Evolutionary conservation across 805 yeast genomes (phyloP), one percentile per base, ranked within the genome.

Genomic region (Ogataea minuta): DNA sequence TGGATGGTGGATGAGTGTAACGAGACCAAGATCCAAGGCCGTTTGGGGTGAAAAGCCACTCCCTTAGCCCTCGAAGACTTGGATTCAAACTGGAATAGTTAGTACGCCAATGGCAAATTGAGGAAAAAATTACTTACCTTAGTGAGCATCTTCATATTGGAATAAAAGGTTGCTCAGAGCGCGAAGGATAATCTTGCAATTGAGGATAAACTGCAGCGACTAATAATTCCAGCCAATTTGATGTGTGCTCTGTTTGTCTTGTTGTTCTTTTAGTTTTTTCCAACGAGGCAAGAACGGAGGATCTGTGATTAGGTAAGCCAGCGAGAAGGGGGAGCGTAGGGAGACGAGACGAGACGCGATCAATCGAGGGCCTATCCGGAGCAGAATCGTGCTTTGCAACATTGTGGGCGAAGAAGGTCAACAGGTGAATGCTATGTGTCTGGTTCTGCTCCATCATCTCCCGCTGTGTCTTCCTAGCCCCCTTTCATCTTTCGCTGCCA

Each of bases 1-100:
- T 95, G 99, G 62, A 93, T 91, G n/a, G 96, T 89, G n/a, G 96
- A 88, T 19, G 96, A 86, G 64, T 91, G 93, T 45, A 95, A 74
- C 6, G 98, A 89, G 23, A 90, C 98, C 54, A 93, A 73, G 44
- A 89, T 87, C 97, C 96, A 93, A 44, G 99, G 97, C 63, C 84
- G 72, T 51, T 81, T 81, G 37, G 98, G 96, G 67, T 95, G 96
- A 68, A 93, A 89, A 42, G 99, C 97, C 60, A 93, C 86, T 50
- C 97, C 95, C 68, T 93, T 89, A 45, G 98, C 96, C 75, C 98
- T 76, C 44, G 97, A 86, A 49, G 97, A 88, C 76, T 93, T 88
- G 59, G 98, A 90, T 70, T 95, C 97, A 66, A 91, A 91, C 81
- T 86, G 62, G n/a, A 15, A 15, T 30, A 30, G 35, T 36, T 43